Evolutionary conservation across 2,329 filamentous ascomycete species (phyloP), one percentile per base, ranked within the genome.

Genomic region (Macroventuria anomochaeta): DNA sequence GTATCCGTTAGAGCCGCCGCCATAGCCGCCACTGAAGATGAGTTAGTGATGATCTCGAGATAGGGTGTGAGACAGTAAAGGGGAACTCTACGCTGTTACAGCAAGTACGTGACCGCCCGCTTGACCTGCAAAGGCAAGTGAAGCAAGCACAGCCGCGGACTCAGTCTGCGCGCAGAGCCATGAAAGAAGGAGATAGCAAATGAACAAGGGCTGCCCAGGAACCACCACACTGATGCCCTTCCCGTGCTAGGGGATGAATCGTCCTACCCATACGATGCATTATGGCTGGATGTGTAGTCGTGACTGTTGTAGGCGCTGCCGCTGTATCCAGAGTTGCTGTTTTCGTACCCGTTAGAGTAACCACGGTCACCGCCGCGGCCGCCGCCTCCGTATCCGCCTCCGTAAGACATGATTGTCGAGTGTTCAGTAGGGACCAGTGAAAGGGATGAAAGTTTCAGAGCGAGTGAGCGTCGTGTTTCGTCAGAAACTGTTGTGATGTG

Each of bases 361-460:
- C 81, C 80, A 61, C 77, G 77, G 57, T 77, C 75, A 62, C 79
- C 77, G 50, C 72, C 72, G 63, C 76, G 73, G 62, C 79, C 70
- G 56, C 80, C 82, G 58, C 80, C 82, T 54, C 71, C 68, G 59
- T 70, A 68, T 50, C 74, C 72, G 53, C 74, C 73, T 70, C 85
- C 83, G 85, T 90, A 89, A 78, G 88, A 90, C 88, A 90, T 91
- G 73, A 71, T 83, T 71, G 55, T 60, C 40, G 55, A 49, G 54
- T 55, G 59, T 64, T 68, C 62, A 62, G 72, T 73, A 68, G 63
- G 50, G 67, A 72, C 70, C 56, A 69, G 59, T 67, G 55, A 46
- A 49, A 62, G 61, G 58, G 57, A 60, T 64, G 55, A 69, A 65
- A 61, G 63, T 58, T 55, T 53, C 53, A 53, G 53, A 55, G 34